These are phyloP conservation scores for Plasmodiophora brassicae DNA, from an alignment of 208 protist species.

Conservation along the genomic window DNA sequence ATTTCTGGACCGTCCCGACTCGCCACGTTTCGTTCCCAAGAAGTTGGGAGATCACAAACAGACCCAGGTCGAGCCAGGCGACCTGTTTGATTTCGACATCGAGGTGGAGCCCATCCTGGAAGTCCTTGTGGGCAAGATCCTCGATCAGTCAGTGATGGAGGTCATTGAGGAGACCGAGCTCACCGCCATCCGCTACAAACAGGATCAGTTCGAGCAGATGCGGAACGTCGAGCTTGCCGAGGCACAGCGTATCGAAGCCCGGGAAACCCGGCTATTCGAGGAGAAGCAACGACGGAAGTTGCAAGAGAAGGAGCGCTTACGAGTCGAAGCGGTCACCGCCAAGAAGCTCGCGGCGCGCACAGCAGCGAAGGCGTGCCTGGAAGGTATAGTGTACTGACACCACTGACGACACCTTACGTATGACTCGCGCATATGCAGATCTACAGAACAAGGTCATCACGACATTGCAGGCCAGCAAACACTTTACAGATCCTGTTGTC, in stretches of 20 bases:
- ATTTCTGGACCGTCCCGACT: constrained; percentile 83
- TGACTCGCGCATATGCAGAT: constrained; percentile 57
- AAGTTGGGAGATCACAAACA: constrained; percentile 85
- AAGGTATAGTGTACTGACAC: background rate
- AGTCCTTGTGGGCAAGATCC: constrained; percentile 90
- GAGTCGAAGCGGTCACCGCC: constrained; percentile 76
- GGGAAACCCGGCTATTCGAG: constrained; percentile 83
- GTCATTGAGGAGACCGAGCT: constrained; percentile 96
- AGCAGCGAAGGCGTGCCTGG: constrained; percentile 70
- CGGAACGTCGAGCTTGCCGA: constrained; percentile 89
- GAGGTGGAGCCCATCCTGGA: constrained; percentile 93
- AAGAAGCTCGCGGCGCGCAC: constrained; percentile 81
- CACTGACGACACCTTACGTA: background rate
- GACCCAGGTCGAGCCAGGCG: constrained; percentile 88
- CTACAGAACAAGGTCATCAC: constrained; percentile 81
- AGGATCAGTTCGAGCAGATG: constrained; percentile 87
- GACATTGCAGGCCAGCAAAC: constrained; percentile 80
- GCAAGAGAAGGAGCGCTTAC: constrained; percentile 81
- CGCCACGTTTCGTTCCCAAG: constrained; percentile 82
- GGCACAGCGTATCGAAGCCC: constrained; percentile 84
- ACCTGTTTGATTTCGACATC: constrained; percentile 94
- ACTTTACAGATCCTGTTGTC: constrained; percentile 84
- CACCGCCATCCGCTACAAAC: constrained; percentile 77
- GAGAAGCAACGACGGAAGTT: constrained; percentile 87
- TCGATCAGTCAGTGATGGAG: constrained; percentile 94